Conservation (phyloP, 1,284 basidiomycete genomes). For the Ustilago cynodontis region DNA sequence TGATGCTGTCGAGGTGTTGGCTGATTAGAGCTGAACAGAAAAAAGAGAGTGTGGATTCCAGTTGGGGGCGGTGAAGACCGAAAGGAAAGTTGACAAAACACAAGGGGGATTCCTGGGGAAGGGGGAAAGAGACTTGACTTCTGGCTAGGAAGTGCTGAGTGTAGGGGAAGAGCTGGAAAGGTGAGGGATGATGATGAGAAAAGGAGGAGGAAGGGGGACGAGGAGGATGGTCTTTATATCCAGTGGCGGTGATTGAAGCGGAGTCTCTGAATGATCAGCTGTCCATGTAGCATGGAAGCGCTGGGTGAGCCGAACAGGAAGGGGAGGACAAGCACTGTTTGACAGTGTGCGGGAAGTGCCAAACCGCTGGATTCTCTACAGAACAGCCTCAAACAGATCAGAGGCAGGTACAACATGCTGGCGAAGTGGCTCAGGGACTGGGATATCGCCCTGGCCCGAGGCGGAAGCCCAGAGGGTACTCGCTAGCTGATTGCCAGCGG, state of each 20-base stretch:
- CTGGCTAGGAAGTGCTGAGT: conserved; percentile 36
- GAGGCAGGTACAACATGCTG: conserved; percentile 4
- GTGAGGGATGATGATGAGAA: conserved; percentile 37
- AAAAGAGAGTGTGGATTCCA: conserved; percentile 28
- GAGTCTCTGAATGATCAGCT: conserved; percentile 23
- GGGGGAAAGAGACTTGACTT: conserved; percentile 19
- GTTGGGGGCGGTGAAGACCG: conserved; percentile 40
- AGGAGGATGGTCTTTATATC: conserved; percentile 36
- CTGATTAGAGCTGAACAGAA: conserved; percentile 8
- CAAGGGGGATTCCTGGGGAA: conserved; percentile 11
- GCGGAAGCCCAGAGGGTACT: conserved; percentile 14
- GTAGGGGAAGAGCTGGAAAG: conserved; percentile 20
- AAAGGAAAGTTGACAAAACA: conserved; percentile 14
- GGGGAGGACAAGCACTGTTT: not conserved
- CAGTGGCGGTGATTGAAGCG: conserved; percentile 21
- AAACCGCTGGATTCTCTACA: not conserved
- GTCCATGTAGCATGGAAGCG: conserved; percentile 15
- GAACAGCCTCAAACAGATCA: not conserved
- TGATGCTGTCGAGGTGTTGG: conserved; percentile 3
- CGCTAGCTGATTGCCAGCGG: not conserved
- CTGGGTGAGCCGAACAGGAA: not conserved
- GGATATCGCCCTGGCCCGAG: not conserved
- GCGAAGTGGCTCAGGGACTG: conserved; percentile 8
- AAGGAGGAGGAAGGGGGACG: conserved; percentile 25
- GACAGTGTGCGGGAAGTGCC: not conserved